Base-by-base conservation (phyloP, 805 yeast genomes). In the Sugiyamaella boreocaroliniensis region DNA sequence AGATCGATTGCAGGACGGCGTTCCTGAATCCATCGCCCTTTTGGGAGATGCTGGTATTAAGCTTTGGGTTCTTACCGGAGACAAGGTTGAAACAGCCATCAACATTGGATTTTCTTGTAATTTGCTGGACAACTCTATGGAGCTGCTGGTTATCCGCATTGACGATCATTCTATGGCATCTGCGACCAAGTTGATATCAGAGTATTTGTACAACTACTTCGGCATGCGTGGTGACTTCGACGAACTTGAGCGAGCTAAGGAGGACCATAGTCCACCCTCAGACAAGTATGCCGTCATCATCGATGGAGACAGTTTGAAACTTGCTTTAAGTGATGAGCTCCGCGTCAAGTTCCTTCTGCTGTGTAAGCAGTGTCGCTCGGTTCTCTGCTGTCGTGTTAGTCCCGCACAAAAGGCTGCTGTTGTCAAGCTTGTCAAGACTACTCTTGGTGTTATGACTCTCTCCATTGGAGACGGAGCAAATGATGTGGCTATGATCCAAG, bases 391-490 rank as follows among this genome's bases (percentile, higher is more conserved):
- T 68, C 78, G 95, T 58, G 93, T 86, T n/a, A 82, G 89, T 5
- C 93, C 95, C 9, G 81, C 90, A 11, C 95, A 86, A 66, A 86
- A 86, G 69, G 95, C 95, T 2, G 77, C 77, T 10, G 85, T 86
- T 29, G 92, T 86, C 15, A 74, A 71, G 50, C 69, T 83, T 68
- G 90, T 86, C n/a, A 83, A 84, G 63, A 71, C 74, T 37, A 75
- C 78, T 7, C 74, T 86, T 55, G 74, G 76, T 34, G 93, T 86
- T 40, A 85, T 86, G 84, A 86, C 93, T 0, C 75, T 86, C 53
- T 87, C 92, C 0, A 82, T 86, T 65, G 95, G 95, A 40, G 95
- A 86, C 66, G 95, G 95, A 55, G 87, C 95, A 18, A 86, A 86
- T 62, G 95, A 86, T 68, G 95, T 86, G 44, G 88, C 95, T 9